These are phyloP conservation scores for Leccinum imitatum DNA, from an alignment of 768 basidiomycete genomes.

Conservation along the genomic window DNA sequence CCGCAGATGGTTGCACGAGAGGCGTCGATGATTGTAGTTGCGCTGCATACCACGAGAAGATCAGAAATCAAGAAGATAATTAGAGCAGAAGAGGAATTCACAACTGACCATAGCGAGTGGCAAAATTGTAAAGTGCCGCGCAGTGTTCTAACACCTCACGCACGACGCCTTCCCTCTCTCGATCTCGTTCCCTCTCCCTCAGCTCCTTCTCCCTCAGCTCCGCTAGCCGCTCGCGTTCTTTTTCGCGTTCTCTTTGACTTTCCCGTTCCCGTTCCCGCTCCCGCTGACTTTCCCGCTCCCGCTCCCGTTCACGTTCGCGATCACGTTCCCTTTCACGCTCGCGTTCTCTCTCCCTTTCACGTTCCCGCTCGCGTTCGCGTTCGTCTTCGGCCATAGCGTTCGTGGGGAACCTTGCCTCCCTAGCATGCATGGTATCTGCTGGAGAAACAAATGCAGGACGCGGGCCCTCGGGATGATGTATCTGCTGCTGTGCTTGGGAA, in stretches of 20 bases:
- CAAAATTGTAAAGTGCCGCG: constrained; percentile 58
- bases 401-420: constrained; percentile 19
- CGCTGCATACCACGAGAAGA: constrained; percentile 17
- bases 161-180: constrained; percentile 25
- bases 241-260: constrained; percentile 22
- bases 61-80: constrained; percentile 6
- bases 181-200: constrained; percentile 23
- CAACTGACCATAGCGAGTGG: constrained; percentile 60
- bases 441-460: constrained; percentile 29
- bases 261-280: constrained; percentile 22
- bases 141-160: constrained; percentile 48
- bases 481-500: constrained; percentile 26
- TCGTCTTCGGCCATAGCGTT: constrained; percentile 16
- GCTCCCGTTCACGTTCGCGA: constrained; percentile 21
- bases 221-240: constrained; percentile 24
- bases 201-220: constrained; percentile 24
- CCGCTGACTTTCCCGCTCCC: constrained; percentile 18
- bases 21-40: constrained; percentile 44
- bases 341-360: background rate
- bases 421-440: constrained; percentile 30
- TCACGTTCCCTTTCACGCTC: constrained; percentile 19
- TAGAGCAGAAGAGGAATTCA: background rate
- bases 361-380: constrained; percentile 22
- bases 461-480: constrained; percentile 25
- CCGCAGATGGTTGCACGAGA: constrained; percentile 49